Base-by-base conservation (phyloP, 2,329 filamentous ascomycete species). In the Sporothrix globosa region DNA sequence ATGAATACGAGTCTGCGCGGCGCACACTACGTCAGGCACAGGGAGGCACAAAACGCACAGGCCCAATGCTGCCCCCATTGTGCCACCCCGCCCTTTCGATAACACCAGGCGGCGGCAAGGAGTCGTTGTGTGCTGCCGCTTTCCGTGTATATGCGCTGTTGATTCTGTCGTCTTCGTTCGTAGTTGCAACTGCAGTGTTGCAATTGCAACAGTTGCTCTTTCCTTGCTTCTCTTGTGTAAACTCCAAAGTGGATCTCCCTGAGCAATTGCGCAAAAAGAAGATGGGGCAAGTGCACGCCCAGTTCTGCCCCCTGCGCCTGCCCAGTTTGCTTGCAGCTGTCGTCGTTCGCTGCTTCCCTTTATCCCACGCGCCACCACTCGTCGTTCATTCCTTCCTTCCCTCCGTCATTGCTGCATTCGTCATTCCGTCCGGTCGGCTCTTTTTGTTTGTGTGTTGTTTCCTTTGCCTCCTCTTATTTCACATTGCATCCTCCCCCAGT, bases 321-420 rank as follows among this genome's bases (percentile, higher is more conserved):
- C 39, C 39, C 58, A 2, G 39, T 46, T 34, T 14, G 4, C 6
- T 39, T 30, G 30, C 60, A 30, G 41, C 41, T 19, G 56, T 19
- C 24, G 27, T 21, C 63, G 63, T 39, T 53, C n/a, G 46, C 27
- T 53, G 65, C 24, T 67, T 67, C 65, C 65, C 65, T 34, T 41
- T 30, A 54, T 54, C 54, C 34, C 50, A 54, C 65, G 54, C 65
- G 65, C 24, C 65, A 54, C 65, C 21, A 48, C 2, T 34, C 11
- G 27, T 65, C 41, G 24, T 34, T 52, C 39, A 46, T 17, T 63
- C 58, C 39, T 46, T 46, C 39, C 39, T 27, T 63, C 58, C 58
- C 39, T 30, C 5, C 5, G 27, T 30, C 27, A 4, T 30, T 67
- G 13, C 34, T 67, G 48, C 66, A 58, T 58, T 58, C 66, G 52